These are phyloP conservation scores for Neurospora sp. DNA, from an alignment of 495 filamentous ascomycete species.

Conservation along the genomic window DNA sequence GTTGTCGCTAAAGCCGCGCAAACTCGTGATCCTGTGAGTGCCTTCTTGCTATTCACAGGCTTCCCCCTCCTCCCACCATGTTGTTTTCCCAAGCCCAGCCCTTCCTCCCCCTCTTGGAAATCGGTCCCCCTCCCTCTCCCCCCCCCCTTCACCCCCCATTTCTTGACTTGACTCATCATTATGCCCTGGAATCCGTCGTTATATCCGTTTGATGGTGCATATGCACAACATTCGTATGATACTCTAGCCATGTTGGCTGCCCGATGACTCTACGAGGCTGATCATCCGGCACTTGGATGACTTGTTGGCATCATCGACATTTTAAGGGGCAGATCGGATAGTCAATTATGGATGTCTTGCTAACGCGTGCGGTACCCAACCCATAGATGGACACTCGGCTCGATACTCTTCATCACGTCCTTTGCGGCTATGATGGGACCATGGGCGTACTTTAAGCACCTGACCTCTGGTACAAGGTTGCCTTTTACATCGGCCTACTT, in stretches of 20 bases:
- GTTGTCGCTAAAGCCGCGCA: conserved; percentile 68
- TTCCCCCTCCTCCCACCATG: conserved; percentile 1
- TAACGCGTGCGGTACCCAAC: conserved; percentile 2
- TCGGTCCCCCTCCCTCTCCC: neutral
- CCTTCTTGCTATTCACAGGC: conserved; percentile 3
- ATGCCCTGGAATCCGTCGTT: neutral
- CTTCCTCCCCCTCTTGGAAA: neutral
- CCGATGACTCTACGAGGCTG: conserved; percentile 10
- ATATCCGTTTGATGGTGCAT: conserved; percentile 2
- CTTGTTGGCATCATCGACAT: conserved; percentile 1
- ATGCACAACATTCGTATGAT: conserved; percentile 6
- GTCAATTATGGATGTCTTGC: neutral
- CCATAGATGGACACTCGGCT: conserved; percentile 85
- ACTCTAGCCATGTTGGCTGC: neutral
- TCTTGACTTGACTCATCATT: neutral
- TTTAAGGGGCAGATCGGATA: neutral
- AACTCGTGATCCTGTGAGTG: conserved; percentile 95
- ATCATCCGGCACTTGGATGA: neutral
- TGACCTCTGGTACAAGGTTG: conserved; percentile 72
- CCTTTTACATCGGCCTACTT: conserved; percentile 98
- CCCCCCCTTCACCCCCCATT: neutral
- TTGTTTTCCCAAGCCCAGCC: neutral
- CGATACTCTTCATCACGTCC: conserved; percentile 78
- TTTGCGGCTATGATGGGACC: conserved; percentile 94
- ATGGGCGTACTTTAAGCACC: conserved; percentile 66